A percentile compares a stretch with the other conserved stretches of the same genome.
phyloP scores from a whole-genome alignment of 495 filamentous ascomycete genomes.

The Aspergillus affinis region DNA sequence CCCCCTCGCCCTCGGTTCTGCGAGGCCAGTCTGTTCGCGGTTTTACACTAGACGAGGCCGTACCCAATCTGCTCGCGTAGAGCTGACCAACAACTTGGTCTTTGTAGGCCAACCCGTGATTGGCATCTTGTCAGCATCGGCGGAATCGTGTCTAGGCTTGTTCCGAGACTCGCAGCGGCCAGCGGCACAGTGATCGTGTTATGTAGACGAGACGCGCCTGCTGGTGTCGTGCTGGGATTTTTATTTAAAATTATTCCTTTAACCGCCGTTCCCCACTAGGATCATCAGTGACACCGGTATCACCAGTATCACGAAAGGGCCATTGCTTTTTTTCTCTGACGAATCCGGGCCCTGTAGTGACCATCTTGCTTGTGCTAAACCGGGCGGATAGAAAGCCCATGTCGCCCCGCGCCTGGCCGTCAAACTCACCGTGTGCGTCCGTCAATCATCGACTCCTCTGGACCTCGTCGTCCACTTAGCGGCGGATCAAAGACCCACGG shows the following conservation, averaged over 20 bases:
- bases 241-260: neutral
- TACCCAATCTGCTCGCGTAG: neutral
- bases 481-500: constrained; percentile 28
- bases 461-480: constrained; percentile 18
- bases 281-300: neutral
- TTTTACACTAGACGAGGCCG: neutral
- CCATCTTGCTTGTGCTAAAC: constrained; percentile 13
- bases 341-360: constrained; percentile 13
- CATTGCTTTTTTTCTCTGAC: constrained; percentile 9
- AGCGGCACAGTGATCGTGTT: constrained; percentile 9
- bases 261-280: constrained; percentile 21
- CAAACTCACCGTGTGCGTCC: constrained; percentile 11
- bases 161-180: neutral
- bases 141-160: constrained; percentile 1
- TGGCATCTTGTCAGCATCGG: constrained; percentile 9
- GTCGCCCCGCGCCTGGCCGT: constrained; percentile 19
- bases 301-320: constrained; percentile 13
- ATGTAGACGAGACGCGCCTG: neutral
- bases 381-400: constrained; percentile 14
- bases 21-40: neutral
- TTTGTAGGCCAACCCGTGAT: constrained; percentile 2
- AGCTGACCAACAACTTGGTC: neutral
- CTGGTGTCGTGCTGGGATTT: neutral
- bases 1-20: neutral
- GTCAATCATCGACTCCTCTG: constrained; percentile 19